Evolutionary conservation across 345 rosid species (phyloP).

Genomic region (Salix koriyanagi): DNA sequence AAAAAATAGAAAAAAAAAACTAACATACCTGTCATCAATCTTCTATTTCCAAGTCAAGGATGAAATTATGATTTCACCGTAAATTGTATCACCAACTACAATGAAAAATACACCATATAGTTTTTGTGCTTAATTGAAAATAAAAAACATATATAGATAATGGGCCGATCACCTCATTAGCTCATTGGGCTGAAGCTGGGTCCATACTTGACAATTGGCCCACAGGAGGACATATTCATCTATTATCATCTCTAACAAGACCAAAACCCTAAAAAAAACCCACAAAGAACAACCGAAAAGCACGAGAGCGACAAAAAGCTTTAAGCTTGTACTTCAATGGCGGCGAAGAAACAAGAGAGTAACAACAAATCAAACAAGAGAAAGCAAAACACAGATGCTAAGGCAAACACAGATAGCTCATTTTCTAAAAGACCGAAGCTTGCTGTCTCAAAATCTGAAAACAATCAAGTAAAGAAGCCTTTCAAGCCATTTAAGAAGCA

Average conservation of each 20-base stretch:
- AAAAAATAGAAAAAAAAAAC: too few species aligned
- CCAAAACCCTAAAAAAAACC: constrained; percentile 5
- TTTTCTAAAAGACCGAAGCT: constrained; percentile 40
- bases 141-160: not conserved
- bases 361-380: constrained; percentile 35
- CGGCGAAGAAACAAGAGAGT: constrained; percentile 37
- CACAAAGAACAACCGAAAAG: not conserved
- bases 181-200: too few species aligned
- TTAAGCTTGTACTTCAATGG: constrained; percentile 31
- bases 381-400: constrained; percentile 27
- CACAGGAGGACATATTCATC: not conserved
- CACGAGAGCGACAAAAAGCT: not conserved
- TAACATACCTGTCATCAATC: too few species aligned
- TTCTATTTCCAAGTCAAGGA: too few species aligned
- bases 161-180: not conserved
- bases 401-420: constrained; percentile 8
- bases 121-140: too few species aligned
- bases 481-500: constrained; percentile 10
- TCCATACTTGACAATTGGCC: too few species aligned
- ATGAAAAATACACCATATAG: too few species aligned
- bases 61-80: too few species aligned
- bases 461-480: constrained; percentile 21
- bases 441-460: constrained; percentile 14
- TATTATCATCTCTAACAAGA: not conserved
- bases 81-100: too few species aligned